Evolutionary conservation across 441 rosid species (phyloP), one percentile per base, ranked within the genome.

Genomic region (Populus hybrid): DNA sequence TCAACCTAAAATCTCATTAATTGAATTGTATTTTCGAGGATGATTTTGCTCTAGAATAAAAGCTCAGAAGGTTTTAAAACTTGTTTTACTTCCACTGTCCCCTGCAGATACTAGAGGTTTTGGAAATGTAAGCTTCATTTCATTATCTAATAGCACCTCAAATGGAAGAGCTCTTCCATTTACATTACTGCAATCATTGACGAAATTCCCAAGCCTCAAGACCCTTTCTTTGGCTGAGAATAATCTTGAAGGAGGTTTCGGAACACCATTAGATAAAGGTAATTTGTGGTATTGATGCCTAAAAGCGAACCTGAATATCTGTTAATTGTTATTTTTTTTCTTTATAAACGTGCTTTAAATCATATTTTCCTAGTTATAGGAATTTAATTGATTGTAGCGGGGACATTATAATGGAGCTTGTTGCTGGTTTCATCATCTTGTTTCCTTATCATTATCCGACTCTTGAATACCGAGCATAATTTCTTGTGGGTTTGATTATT

Each of bases 181-280:
- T 8, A 1, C 40, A 6, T 36, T 36, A 2, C 20, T 50, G n/a
- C 64, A 72, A 72, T 72, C 74, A 3, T 12, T 72, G 8, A 57
- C 69, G 21, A 54, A n/a, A 63, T 74, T 74, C 40, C 69, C 76
- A 35, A n/a, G 36, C 65, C 34, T 74, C 10, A 74, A 11, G 76
- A 63, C 32, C 10, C 57, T 74, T 2, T 36, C 28, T 35, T 4
- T 63, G 12, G 12, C 10, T 3, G 4, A 12, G 0, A 63, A 35
- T 23, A 24, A 74, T 63, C 35, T 74, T 16, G 6, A 35, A 73
- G 34, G 57, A 59, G 63, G 76, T 32, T 32, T 32, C 40, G 40
- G 59, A 61, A 74, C 16, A 34, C 63, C 23, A 35, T 63, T 63
- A n/a, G 34, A 0, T 61, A n/a, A 35, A 61, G 76, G 76, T 63